Evolutionary conservation across 768 basidiomycete genomes (phyloP).

Genomic region (Postia placenta): DNA sequence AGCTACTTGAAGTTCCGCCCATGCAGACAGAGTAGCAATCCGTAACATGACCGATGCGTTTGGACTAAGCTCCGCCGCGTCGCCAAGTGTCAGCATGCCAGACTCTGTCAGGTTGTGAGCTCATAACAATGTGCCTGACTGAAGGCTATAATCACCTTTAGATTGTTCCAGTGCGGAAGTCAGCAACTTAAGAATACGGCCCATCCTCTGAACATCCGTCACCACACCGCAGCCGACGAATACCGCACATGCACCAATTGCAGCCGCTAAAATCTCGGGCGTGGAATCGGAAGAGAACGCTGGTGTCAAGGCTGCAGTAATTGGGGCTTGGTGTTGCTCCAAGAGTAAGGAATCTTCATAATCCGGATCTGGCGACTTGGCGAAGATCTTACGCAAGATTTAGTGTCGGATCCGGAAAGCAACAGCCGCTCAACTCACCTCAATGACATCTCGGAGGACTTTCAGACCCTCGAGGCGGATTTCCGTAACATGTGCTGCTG

Average conservation of each 20-base stretch:
- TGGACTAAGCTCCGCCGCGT: constrained; percentile 80
- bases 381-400: constrained; percentile 60
- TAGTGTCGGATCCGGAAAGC: background rate
- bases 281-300: constrained; percentile 95
- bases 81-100: constrained; percentile 80
- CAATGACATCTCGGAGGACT: constrained; percentile 87
- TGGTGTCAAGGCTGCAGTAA: constrained; percentile 94
- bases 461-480: constrained; percentile 88
- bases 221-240: constrained; percentile 95
- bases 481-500: constrained; percentile 93
- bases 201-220: constrained; percentile 87
- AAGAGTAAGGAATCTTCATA: constrained; percentile 86
- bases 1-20: constrained; percentile 88
- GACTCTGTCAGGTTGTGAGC: constrained; percentile 45
- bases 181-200: constrained; percentile 84
- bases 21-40: constrained; percentile 88
- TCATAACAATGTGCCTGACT: background rate
- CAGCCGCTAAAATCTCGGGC: constrained; percentile 90
- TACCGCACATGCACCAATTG: constrained; percentile 88
- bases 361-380: constrained; percentile 82
- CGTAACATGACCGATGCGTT: constrained; percentile 95
- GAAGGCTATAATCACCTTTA: constrained; percentile 48
- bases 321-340: constrained; percentile 97
- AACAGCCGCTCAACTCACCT: constrained; percentile 43
- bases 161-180: constrained; percentile 87